These are phyloP conservation scores for Clavariopsis aquatica DNA, from an alignment of 495 filamentous ascomycete species.

Conservation along the genomic window DNA sequence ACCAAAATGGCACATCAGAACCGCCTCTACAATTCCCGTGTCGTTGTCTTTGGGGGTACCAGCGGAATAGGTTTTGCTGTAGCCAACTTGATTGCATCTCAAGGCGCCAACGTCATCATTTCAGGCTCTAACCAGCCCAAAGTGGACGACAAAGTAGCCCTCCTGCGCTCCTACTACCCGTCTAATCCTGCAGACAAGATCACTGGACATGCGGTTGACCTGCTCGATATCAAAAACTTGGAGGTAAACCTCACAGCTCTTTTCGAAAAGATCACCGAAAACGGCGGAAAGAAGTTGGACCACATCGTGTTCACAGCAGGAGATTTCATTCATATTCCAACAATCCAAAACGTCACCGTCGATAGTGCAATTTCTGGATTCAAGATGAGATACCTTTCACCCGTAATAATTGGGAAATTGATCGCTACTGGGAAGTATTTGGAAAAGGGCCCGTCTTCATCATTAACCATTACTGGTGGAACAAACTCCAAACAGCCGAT, in stretches of 20 bases:
- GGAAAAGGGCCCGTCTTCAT: conserved; percentile 43
- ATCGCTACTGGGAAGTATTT: conserved; percentile 46
- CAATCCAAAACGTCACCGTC: conserved; percentile 47
- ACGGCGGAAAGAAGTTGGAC: conserved; percentile 49
- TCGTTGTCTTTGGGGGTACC: conserved; percentile 37
- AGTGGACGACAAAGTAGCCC: conserved; percentile 46
- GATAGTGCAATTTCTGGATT: conserved; percentile 14
- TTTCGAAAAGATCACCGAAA: conserved; percentile 45
- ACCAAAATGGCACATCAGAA: conserved; percentile 30
- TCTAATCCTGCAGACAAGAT: conserved; percentile 40
- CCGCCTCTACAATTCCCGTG: conserved; percentile 21
- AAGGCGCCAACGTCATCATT: conserved; percentile 53
- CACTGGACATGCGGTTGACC: conserved; percentile 54
- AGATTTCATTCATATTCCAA: conserved; percentile 45
- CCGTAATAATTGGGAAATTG: conserved; percentile 57
- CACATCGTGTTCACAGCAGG: conserved; percentile 67
- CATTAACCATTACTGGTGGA: conserved; percentile 60
- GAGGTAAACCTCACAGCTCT: conserved; percentile 53
- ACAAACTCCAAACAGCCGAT: conserved; percentile 49
- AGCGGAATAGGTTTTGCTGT: conserved; percentile 36
- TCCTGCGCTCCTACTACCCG: conserved; percentile 47
- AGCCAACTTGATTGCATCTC: conserved; percentile 28
- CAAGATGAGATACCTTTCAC: conserved; percentile 54
- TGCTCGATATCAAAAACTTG: conserved; percentile 47
- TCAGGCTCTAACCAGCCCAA: conserved; percentile 55